Conservation (phyloP, 164 flowering plant species). For the Santalum album region DNA sequence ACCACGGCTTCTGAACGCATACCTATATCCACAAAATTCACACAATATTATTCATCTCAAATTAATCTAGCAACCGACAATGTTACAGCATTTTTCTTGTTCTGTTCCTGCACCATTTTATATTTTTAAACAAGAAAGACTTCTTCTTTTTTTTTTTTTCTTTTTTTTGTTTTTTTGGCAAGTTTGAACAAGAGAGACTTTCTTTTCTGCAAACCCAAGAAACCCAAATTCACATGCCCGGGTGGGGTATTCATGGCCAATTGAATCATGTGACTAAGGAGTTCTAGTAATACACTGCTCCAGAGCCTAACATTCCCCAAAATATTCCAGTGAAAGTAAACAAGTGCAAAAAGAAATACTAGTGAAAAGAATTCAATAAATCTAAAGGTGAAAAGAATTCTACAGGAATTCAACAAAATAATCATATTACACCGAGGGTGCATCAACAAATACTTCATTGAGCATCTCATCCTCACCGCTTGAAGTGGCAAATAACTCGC, state of each 20-base stretch:
- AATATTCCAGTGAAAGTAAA: conserved; percentile 4
- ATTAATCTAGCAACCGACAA: too few relatives aligned
- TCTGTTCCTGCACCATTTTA: conserved; percentile 1
- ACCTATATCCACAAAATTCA: not conserved
- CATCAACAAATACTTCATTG: conserved; percentile 32
- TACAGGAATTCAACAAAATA: conserved; percentile 10
- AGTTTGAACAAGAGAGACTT: too few relatives aligned
- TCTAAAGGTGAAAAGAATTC: conserved; percentile 11
- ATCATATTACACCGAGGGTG: conserved; percentile 33
- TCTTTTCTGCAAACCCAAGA: conserved; percentile 7
- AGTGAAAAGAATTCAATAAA: conserved; percentile 11
- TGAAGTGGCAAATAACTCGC: conserved; percentile 25
- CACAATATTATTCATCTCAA: not conserved
- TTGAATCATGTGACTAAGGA: conserved; percentile 5
- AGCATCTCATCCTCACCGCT: conserved; percentile 32
- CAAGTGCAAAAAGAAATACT: conserved; percentile 1
- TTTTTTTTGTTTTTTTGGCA: too few relatives aligned
- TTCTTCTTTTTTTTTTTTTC: too few relatives aligned
- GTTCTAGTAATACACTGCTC: conserved; percentile 5
- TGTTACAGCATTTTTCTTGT: too few relatives aligned
- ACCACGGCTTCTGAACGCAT: not conserved
- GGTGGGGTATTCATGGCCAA: conserved; percentile 7
- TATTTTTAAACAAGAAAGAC: conserved; percentile 7
- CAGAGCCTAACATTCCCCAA: conserved; percentile 1
- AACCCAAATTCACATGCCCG: conserved; percentile 5